Base-by-base conservation (phyloP, 129 eudicot genomes). In the Lonicera japonica region DNA sequence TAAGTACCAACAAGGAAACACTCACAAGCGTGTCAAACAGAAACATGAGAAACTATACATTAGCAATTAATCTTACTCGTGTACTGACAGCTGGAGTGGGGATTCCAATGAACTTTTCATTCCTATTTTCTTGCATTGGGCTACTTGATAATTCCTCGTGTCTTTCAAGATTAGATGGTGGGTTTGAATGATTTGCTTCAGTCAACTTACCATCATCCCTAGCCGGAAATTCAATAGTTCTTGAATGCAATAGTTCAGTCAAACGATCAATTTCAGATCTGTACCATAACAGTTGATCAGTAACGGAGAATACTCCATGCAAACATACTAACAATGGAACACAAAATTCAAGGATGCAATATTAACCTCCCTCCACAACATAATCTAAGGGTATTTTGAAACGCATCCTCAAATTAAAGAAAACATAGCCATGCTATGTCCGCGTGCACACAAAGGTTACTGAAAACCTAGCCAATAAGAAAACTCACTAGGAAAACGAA, bases 211-310 rank as follows among this genome's bases (percentile, higher is more conserved):
- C 70, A 54, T 46, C 79, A 67, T 64, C 77, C 21, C 23, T 73
- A 66, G 25, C 48, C 8, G 81, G 77, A 34, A 70, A 46, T 25
- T 82, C 80, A 19, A 60, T 46, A 34, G 82, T 79, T 73, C 81
- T 80, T 9, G 96, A 80, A 29, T 29, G 83, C 76, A 89, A 48
- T 63, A 89, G 65, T 52, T 79, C 88, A 4, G 95, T 82, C 80
- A 89, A 71, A 58, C 56, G 83, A 51, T 85, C 87, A 36, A 89
- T 73, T 65, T 89, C 95, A 61, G 94, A 82, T 70, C 96, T 89
- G 85, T 47, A 57, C 18, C 38, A 38, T 25, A 43, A 23, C 43
- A 67, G 20, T 22, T 45, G 20, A 54, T 60, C 56, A 82, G 60
- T 67, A 41, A 66, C n/a, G 5, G 39, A 62, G 16, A 12, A 55